A percentile compares a stretch with the other conserved stretches of the same genome.
Evolutionary conservation across 306 rosid species (phyloP).

Genomic region (Abrus pulchellus): DNA sequence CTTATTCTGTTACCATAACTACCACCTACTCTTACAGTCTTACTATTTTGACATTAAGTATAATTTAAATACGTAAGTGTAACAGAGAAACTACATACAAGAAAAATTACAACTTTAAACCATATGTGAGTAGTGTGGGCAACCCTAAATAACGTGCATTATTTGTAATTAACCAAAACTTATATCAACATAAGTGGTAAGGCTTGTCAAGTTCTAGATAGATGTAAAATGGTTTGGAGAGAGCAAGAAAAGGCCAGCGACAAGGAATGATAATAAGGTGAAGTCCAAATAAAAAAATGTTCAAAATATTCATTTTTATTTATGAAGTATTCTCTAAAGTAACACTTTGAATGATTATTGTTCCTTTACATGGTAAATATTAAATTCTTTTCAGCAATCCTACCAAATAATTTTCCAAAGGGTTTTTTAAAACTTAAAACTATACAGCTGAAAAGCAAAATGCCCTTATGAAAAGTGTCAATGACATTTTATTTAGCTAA

Average conservation of each 20-base stretch:
- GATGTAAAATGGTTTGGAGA: constrained; percentile 20
- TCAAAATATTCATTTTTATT: constrained; percentile 13
- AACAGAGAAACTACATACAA: constrained; percentile 15
- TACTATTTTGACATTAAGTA: background rate
- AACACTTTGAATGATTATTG: background rate
- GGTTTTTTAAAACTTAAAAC: background rate
- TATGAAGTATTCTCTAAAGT: background rate
- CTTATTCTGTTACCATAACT: background rate
- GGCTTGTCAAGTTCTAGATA: constrained; percentile 2
- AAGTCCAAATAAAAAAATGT: constrained; percentile 1
- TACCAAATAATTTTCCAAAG: constrained; percentile 25
- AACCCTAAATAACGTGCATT: background rate
- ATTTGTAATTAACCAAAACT: background rate
- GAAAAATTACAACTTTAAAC: background rate
- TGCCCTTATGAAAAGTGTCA: background rate
- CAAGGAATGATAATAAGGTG: constrained; percentile 1
- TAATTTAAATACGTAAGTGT: background rate
- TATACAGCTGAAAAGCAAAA: constrained; percentile 14
- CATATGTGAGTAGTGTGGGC: background rate
- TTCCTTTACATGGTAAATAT: background rate
- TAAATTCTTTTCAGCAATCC: constrained; percentile 6
- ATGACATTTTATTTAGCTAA: constrained; percentile 4
- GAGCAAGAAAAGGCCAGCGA: background rate
- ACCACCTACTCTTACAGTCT: background rate
- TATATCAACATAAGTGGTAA: background rate